Base-by-base conservation (phyloP, 73 alveolate genomes). In the Breviolum minutum region DNA sequence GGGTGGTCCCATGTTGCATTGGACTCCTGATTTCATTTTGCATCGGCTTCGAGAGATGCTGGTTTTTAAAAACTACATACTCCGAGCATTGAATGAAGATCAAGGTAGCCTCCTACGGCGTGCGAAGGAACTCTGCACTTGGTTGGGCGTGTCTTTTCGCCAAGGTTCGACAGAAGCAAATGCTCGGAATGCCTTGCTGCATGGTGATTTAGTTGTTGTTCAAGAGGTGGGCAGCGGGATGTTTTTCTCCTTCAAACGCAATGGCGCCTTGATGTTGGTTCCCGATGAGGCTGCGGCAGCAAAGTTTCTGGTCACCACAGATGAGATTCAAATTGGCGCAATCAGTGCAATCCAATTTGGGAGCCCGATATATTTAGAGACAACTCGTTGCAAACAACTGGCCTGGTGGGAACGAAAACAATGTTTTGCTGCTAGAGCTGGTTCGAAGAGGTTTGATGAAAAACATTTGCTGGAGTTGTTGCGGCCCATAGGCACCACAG, bases 121-220 rank as follows among this genome's bases (percentile, higher is more conserved):
- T 7, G 76, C 76, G 5, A 83, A 83, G 76, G 62, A 61, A 11
- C 61, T 83, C 62, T 83, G 92, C 92, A 83, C 63, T 6, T 61
- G 92, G 92, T 22, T 60, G 19, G 92, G 92, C 10, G 62, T 83
- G 60, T 83, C 92, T 19, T 83, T 83, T 24, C 76, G 92, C 61
- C 69, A 54, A 12, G 62, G 76, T 7, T 40, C 14, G 60, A 40
- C 5, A 3, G 54, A 40, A 2, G 0, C 54, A 40, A 40, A 40
- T 40, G 54, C 54, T 40, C 54, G 76, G 12, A 0, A 0, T 11
- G 62, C 63, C 60, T 20, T 83, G 61, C 60, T 48, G 10, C 92
- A 83, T 83, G 92, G 92, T 0, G 92, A 83, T 27, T 0, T 83
- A 5, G 92, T 61, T 54, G 27, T 24, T 5, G 8, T 83, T 22